These are phyloP conservation scores for Allantophomopsis cytisporea DNA, from an alignment of 2,329 filamentous ascomycete genomes.

Conservation along the genomic window DNA sequence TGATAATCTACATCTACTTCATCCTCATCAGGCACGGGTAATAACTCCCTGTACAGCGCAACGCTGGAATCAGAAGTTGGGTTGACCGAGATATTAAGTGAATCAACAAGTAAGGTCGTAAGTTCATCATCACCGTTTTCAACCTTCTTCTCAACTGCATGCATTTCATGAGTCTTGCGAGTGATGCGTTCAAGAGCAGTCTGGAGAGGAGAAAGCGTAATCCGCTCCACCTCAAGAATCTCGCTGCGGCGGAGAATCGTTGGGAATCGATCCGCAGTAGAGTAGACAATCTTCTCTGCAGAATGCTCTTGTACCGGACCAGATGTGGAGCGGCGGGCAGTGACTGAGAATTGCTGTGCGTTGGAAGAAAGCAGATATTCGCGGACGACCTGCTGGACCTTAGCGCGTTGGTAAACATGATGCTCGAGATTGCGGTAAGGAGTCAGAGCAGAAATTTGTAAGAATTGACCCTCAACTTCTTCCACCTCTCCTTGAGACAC, in stretches of 20 bases:
- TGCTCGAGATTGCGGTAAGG: slow-evolving; percentile 73
- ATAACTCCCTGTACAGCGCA: slow-evolving; percentile 60
- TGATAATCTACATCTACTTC: slow-evolving; percentile 34
- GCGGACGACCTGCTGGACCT: slow-evolving; percentile 69
- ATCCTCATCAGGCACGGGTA: slow-evolving; percentile 36
- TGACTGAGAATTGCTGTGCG: slow-evolving; percentile 67
- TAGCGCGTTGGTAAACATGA: slow-evolving; percentile 77
- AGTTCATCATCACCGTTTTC: slow-evolving; percentile 59
- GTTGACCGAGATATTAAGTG: slow-evolving; percentile 65
- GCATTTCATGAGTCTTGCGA: slow-evolving; percentile 80
- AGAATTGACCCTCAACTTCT: slow-evolving; percentile 80
- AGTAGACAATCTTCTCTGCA: slow-evolving; percentile 75
- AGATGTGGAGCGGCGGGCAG: slow-evolving; percentile 54
- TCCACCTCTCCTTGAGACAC: slow-evolving; percentile 56
- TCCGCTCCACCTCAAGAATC: slow-evolving; percentile 53
- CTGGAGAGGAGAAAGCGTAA: slow-evolving; percentile 58
- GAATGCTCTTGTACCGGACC: slow-evolving; percentile 60
- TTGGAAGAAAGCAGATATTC: slow-evolving; percentile 74
- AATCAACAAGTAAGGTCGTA: slow-evolving; percentile 57
- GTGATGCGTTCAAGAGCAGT: slow-evolving; percentile 85
- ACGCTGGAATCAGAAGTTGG: slow-evolving; percentile 64
- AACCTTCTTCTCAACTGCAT: slow-evolving; percentile 60
- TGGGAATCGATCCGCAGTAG: slow-evolving; percentile 75
- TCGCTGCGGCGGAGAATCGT: slow-evolving; percentile 84
- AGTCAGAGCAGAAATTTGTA: slow-evolving; percentile 70